Evolutionary conservation across 768 basidiomycete species (phyloP).

Genomic region (Gyrodon lividus): DNA sequence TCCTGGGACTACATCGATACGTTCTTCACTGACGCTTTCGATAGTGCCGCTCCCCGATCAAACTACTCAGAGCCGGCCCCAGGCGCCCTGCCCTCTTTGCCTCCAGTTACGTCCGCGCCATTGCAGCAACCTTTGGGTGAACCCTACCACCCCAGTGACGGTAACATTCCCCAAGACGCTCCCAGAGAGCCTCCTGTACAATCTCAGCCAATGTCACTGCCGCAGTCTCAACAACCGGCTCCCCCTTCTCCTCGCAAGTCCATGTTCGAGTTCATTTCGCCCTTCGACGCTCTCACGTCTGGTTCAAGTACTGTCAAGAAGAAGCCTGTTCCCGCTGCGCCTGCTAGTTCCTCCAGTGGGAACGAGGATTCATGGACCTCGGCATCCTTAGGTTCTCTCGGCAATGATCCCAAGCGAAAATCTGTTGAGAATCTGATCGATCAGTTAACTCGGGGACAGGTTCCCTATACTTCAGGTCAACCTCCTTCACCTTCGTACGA

Average conservation of each 20-base stretch:
- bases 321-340: slow-evolving; percentile 58
- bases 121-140: slow-evolving; percentile 29
- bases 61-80: slow-evolving; percentile 52
- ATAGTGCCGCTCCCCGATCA: slow-evolving; percentile 48
- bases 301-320: slow-evolving; percentile 54
- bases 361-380: slow-evolving; percentile 63
- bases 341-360: slow-evolving; percentile 40
- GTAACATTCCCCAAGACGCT: slow-evolving; percentile 22
- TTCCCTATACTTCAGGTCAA: slow-evolving; percentile 37
- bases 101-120: slow-evolving; percentile 47
- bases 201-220: slow-evolving; percentile 20
- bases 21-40: slow-evolving; percentile 27
- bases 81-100: slow-evolving; percentile 30
- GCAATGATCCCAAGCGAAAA: slow-evolving; percentile 63
- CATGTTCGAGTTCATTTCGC: slow-evolving; percentile 83
- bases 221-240: slow-evolving; percentile 40
- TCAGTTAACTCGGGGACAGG: slow-evolving; percentile 55
- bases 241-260: slow-evolving; percentile 74
- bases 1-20: slow-evolving; percentile 34
- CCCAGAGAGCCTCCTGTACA: slow-evolving; percentile 26
- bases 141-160: slow-evolving; percentile 44
- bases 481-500: slow-evolving; percentile 34
- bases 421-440: slow-evolving; percentile 83
- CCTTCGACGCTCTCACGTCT: slow-evolving; percentile 75
- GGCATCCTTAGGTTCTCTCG: slow-evolving; percentile 25